Evolutionary conservation across 208 protist species (phyloP).

Genomic region (Acanthamoeba rhysodes): DNA sequence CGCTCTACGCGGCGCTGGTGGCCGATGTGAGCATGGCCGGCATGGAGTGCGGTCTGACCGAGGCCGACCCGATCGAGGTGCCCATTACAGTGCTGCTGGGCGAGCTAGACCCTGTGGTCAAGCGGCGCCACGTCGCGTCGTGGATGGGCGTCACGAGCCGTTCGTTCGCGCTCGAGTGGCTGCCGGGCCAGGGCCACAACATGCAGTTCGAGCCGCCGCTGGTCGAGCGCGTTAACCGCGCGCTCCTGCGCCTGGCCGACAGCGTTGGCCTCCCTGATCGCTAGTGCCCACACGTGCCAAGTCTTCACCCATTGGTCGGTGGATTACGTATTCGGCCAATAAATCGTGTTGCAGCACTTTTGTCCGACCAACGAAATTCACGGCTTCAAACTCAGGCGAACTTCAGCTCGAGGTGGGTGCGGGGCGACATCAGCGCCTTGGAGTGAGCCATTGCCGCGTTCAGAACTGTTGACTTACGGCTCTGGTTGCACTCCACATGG

Average conservation of each 20-base stretch:
- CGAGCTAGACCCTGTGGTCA: constrained; percentile 55
- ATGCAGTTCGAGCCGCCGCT: constrained; percentile 70
- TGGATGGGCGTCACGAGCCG: constrained; percentile 37
- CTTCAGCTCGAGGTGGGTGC: too few relatives aligned
- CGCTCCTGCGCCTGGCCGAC: not conserved
- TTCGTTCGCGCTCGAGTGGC: constrained; percentile 21
- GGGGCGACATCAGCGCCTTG: too few relatives aligned
- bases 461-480: too few relatives aligned
- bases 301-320: too few relatives aligned
- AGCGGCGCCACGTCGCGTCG: not conserved
- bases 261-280: too few relatives aligned
- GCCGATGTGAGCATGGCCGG: constrained; percentile 62
- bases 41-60: not conserved
- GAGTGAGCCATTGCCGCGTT: too few relatives aligned
- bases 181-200: constrained; percentile 61
- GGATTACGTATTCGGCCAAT: too few relatives aligned
- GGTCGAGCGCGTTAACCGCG: not conserved
- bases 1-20: constrained; percentile 53
- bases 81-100: constrained; percentile 44
- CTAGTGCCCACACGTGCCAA: too few relatives aligned
- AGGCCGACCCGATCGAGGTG: constrained; percentile 23
- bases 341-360: too few relatives aligned
- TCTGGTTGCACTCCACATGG: too few relatives aligned
- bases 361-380: too few relatives aligned
- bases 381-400: too few relatives aligned